phyloP scores from a whole-genome alignment of 306 rosid genomes.

The Chamaecrista fasciculata region DNA sequence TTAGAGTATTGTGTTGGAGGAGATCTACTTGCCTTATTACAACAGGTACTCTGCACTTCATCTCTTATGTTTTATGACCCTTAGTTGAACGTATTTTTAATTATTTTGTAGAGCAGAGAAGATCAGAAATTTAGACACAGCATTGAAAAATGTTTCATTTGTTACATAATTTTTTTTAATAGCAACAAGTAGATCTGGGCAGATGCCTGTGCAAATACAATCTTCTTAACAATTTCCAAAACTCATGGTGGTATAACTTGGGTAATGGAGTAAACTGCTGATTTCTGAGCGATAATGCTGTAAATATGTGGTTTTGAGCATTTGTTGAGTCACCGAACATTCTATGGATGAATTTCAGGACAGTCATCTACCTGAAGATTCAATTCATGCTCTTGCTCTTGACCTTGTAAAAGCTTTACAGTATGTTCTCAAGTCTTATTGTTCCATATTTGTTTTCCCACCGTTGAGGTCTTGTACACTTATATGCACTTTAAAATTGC shows the following conservation, averaged over 20 bases:
- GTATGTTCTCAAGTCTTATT: conserved; percentile 40
- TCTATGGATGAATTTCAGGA: conserved; percentile 63
- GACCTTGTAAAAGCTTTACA: conserved; percentile 76
- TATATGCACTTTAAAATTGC: conserved; percentile 27
- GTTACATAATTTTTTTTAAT: background rate
- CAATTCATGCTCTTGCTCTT: conserved; percentile 72
- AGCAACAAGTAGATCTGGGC: background rate
- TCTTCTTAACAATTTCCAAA: background rate
- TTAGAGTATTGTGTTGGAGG: conserved; percentile 98
- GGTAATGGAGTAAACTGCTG: background rate
- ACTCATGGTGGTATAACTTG: background rate
- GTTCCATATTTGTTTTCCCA: conserved; percentile 7
- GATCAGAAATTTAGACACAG: too few relatives aligned
- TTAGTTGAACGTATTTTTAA: background rate
- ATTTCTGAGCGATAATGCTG: conserved; percentile 18
- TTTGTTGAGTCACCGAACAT: conserved; percentile 1
- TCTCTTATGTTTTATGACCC: conserved; percentile 2
- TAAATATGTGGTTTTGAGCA: background rate
- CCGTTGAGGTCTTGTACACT: conserved; percentile 20
- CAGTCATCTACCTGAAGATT: conserved; percentile 82
- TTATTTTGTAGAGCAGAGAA: conserved; percentile 3
- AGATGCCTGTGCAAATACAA: background rate
- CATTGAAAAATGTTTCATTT: too few relatives aligned
- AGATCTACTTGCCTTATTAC: conserved; percentile 74
- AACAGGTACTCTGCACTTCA: conserved; percentile 55